phyloP scores from a whole-genome alignment of 148 eudicot species.

The Bassia scoparia region DNA sequence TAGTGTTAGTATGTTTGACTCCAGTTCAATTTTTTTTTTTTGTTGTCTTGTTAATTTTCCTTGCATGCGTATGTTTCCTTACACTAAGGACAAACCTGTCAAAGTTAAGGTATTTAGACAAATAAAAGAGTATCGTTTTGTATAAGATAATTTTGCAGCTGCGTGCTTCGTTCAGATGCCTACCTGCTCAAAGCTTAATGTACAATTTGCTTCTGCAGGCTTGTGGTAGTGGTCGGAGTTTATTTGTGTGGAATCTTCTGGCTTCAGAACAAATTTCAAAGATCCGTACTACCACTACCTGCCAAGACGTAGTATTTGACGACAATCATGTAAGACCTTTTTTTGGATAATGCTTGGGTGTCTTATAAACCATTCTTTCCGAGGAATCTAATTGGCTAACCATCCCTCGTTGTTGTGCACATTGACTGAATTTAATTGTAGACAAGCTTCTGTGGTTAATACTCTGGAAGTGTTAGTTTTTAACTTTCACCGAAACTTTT shows the following conservation, averaged over 20 bases:
- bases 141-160: neutral
- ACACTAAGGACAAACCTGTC: neutral
- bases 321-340: slow-evolving; percentile 67
- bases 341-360: neutral
- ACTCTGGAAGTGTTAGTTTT: too few relatives aligned
- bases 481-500: too few relatives aligned
- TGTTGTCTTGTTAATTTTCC: neutral
- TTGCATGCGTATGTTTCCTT: neutral
- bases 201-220: slow-evolving; percentile 42
- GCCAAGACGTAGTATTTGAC: slow-evolving; percentile 80
- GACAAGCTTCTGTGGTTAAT: too few relatives aligned
- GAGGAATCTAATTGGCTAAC: neutral
- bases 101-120: neutral
- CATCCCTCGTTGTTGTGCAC: neutral
- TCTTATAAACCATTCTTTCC: neutral
- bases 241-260: slow-evolving; percentile 84
- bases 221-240: slow-evolving; percentile 69
- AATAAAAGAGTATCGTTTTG: neutral
- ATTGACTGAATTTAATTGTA: too few relatives aligned
- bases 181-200: slow-evolving; percentile 6
- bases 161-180: slow-evolving; percentile 14
- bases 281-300: slow-evolving; percentile 41
- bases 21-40: neutral
- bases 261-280: slow-evolving; percentile 74
- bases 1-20: neutral